Evolutionary conservation across 2,329 filamentous ascomycete species (phyloP).

Genomic region (Hypoxylon sp.): DNA sequence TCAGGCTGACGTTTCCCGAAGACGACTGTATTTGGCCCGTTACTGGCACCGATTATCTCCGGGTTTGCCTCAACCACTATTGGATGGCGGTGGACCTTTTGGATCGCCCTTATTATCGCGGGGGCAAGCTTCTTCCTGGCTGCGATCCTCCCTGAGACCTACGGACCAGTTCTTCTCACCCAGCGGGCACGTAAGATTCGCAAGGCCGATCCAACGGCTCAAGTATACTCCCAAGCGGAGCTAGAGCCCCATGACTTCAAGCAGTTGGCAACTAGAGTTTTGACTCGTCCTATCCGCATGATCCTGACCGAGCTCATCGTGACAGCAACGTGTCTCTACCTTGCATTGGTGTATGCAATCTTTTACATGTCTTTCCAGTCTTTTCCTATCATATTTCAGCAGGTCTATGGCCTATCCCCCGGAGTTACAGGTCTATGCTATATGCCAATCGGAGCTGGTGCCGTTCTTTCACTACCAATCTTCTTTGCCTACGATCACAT

Average conservation of each 20-base stretch:
- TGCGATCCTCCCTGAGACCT: slow-evolving; percentile 72
- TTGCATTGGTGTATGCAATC: slow-evolving; percentile 73
- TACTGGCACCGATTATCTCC: slow-evolving; percentile 71
- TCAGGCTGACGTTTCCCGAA: no score
- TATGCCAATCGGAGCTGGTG: slow-evolving; percentile 72
- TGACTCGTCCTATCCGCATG: slow-evolving; percentile 78
- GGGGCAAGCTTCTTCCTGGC: slow-evolving; percentile 67
- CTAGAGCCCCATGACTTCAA: slow-evolving; percentile 65
- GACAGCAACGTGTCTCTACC: slow-evolving; percentile 72
- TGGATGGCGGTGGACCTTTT: slow-evolving; percentile 76
- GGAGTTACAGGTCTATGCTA: slow-evolving; percentile 74
- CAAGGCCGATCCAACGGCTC: slow-evolving; percentile 59
- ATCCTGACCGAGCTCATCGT: slow-evolving; percentile 77
- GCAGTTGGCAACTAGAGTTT: slow-evolving; percentile 72
- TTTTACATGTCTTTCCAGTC: slow-evolving; percentile 80
- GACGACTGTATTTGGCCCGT: slow-evolving; percentile 71
- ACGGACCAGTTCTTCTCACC: slow-evolving; percentile 65
- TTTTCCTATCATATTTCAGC: slow-evolving; percentile 74
- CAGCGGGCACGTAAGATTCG: slow-evolving; percentile 65
- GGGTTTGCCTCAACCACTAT: slow-evolving; percentile 67
- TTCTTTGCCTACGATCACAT: slow-evolving; percentile 72
- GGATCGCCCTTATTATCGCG: slow-evolving; percentile 74
- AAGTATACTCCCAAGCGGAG: slow-evolving; percentile 68
- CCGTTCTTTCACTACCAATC: slow-evolving; percentile 64
- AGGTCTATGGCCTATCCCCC: slow-evolving; percentile 68